phyloP scores from a whole-genome alignment of 2,329 filamentous ascomycete species.

The Biscogniauxia mediterranea region DNA sequence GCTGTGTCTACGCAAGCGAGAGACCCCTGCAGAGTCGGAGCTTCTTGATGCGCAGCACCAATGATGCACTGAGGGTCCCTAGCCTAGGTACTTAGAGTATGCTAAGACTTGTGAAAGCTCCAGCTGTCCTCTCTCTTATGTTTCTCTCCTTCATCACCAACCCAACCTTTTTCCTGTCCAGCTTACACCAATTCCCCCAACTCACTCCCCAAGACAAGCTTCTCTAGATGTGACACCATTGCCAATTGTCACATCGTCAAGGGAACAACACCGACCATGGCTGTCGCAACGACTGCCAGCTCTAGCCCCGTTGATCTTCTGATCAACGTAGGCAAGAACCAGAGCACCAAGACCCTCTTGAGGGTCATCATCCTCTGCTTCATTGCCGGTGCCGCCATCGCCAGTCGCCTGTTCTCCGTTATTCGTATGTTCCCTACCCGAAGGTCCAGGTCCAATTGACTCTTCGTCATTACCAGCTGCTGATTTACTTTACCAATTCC shows the following conservation, averaged over 20 bases:
- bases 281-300: constrained; percentile 35
- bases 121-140: not conserved
- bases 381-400: constrained; percentile 87
- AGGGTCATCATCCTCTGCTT: constrained; percentile 85
- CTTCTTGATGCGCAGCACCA: constrained; percentile 19
- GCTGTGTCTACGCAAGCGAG: too few species aligned
- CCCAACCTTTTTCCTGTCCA: not conserved
- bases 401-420: constrained; percentile 95
- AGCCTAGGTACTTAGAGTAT: too few species aligned
- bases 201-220: not conserved
- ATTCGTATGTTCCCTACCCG: constrained; percentile 67
- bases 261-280: constrained; percentile 36
- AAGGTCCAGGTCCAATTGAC: not conserved
- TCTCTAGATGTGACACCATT: constrained; percentile 25
- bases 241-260: constrained; percentile 22
- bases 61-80: not conserved
- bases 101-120: not conserved
- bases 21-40: constrained; percentile 11
- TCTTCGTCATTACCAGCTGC: not conserved
- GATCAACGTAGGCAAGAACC: constrained; percentile 74
- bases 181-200: not conserved
- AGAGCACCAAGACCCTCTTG: constrained; percentile 80
- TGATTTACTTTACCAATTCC: constrained; percentile 17
- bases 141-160: not conserved
- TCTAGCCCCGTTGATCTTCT: constrained; percentile 31